A percentile compares a stretch with the other conserved stretches of the same genome.
Evolutionary conservation across 106 monocot genomes (phyloP).

Genomic region (Dendrobium nobile): DNA sequence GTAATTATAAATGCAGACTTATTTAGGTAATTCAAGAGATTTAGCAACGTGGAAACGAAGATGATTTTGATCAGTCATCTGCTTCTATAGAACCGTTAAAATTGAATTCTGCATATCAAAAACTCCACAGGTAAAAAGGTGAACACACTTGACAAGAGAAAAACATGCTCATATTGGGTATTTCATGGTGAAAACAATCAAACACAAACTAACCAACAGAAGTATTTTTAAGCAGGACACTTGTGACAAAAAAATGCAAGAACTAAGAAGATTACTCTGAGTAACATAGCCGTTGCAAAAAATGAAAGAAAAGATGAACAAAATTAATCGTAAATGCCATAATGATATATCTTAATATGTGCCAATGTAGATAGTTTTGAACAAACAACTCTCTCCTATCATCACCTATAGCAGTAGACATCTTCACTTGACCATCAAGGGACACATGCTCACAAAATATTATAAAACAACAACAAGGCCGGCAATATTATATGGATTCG

Average conservation of each 20-base stretch:
- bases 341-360: not conserved
- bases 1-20: not conserved
- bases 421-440: not conserved
- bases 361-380: not conserved
- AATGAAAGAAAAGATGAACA: not conserved
- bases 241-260: not conserved
- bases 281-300: not conserved
- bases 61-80: not conserved
- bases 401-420: not conserved
- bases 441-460: too few species aligned
- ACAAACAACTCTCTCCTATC: not conserved
- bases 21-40: not conserved
- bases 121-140: not conserved
- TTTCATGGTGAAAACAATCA: not conserved
- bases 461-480: too few species aligned
- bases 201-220: conserved; percentile 1
- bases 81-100: not conserved
- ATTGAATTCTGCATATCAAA: not conserved
- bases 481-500: too few species aligned
- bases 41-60: not conserved
- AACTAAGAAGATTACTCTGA: not conserved
- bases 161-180: not conserved
- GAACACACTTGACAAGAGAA: not conserved
- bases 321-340: not conserved
- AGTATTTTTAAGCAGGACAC: not conserved